phyloP scores from a whole-genome alignment of 2,329 filamentous ascomycete genomes.

The Aureobasidium vineae region DNA sequence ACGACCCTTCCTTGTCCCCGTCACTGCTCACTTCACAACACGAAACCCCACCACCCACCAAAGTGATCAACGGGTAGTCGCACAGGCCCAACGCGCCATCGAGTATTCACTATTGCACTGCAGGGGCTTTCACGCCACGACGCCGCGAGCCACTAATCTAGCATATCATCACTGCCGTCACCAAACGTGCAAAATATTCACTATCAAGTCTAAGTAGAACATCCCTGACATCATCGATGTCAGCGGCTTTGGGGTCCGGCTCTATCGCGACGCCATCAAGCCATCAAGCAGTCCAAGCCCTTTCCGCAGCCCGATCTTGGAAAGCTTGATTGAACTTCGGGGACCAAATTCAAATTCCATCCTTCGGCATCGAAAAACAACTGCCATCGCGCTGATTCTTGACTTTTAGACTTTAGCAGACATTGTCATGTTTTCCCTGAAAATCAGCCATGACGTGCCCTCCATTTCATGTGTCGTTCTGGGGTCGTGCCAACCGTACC shows the following conservation, averaged over 20 bases:
- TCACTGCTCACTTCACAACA: background rate
- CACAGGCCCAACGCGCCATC: slow-evolving; percentile 9
- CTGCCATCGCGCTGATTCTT: background rate
- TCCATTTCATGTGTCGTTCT: background rate
- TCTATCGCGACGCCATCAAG: background rate
- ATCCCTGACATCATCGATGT: background rate
- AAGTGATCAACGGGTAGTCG: slow-evolving; percentile 8
- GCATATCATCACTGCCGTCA: background rate
- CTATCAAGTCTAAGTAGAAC: background rate
- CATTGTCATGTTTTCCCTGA: background rate
- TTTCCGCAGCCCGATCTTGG: background rate
- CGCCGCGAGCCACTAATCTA: background rate
- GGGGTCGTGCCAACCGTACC: slow-evolving; percentile 2
- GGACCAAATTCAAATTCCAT: background rate
- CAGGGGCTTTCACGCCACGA: background rate
- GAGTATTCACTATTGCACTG: background rate
- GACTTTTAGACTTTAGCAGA: background rate
- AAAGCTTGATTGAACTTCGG: slow-evolving; percentile 15
- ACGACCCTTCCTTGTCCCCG: slow-evolving; percentile 9
- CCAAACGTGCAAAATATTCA: background rate
- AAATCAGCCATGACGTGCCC: background rate
- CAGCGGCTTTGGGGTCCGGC: background rate
- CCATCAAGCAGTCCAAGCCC: slow-evolving; percentile 23
- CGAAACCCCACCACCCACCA: background rate
- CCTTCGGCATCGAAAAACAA: slow-evolving; percentile 14